Evolutionary conservation across 1,139 yeast species (phyloP), one percentile per base, ranked within the genome.

Genomic region (Yamadazyma conglobata): DNA sequence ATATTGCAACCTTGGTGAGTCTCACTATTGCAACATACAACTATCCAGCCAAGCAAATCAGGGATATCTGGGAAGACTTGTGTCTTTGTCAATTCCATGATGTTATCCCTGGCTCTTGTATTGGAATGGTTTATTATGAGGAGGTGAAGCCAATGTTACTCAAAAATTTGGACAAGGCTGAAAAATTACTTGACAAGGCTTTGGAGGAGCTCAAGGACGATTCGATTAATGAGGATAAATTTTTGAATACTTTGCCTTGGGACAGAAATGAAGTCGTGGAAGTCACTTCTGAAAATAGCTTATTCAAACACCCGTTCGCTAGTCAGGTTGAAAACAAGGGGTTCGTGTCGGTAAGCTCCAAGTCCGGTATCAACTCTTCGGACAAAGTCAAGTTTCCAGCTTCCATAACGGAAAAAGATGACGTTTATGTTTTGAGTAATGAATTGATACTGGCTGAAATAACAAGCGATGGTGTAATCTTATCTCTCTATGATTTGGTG

Each of bases 11-110:
- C 2, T 63, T 83, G 39, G 80, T 87, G 2, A 82, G 95, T 3
- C 47, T 88, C 12, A 54, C 53, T 9, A 54, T 65, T 4, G 48
- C 60, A 13, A 53, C 60, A 6, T 89, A 81, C 57, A 60, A 60
- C 37, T 91, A 89, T 51, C 97, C 97, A 2, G 65, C 70, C 15
- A 60, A 70, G 31, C 73, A 79, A 37, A 70, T 91, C 32, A 79
- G 79, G 42, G 70, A 60, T 1, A 58, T 88, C 35, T 91, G 97
- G 97, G 93, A 87, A 56, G 80, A 85, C 53, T 76, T 89, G 22
- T 77, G 89, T 42, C 65, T 91, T 39, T 88, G 95, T 54, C 97
- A 91, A 54, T 91, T 91, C 64, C 98, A 91, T 55, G 97, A 91
- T 61, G 96, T 91, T 10, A 69, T 91, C 35, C 97, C 98, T 5